Conservation (phyloP, 768 basidiomycete genomes). For the Clitopilus hobsonii region DNA sequence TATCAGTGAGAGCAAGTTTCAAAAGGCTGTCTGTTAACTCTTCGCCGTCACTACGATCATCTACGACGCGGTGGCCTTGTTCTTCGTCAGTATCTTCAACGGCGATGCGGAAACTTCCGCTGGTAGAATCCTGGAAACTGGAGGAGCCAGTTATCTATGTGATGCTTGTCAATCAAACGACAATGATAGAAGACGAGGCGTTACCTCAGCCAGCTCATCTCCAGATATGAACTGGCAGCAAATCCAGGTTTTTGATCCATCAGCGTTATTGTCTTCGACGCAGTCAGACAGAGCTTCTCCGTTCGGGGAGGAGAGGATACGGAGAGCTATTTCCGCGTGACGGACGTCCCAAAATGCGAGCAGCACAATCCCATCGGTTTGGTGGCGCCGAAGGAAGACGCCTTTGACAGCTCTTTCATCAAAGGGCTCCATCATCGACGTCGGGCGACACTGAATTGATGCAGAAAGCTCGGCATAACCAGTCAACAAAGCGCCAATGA, state of each 20-base stretch:
- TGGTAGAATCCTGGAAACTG: slow-evolving; percentile 42
- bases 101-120: slow-evolving; percentile 47
- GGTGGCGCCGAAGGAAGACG: slow-evolving; percentile 48
- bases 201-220: slow-evolving; percentile 41
- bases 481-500: slow-evolving; percentile 18
- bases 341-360: slow-evolving; percentile 60
- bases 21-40: not conserved
- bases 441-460: no score
- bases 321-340: slow-evolving; percentile 43
- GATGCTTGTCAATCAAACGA: no score
- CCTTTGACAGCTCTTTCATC: slow-evolving; percentile 42
- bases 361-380: slow-evolving; percentile 48
- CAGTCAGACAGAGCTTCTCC: slow-evolving; percentile 23
- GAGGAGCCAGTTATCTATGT: slow-evolving; percentile 54
- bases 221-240: slow-evolving; percentile 41
- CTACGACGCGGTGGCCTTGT: slow-evolving; percentile 6
- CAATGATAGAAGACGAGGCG: no score
- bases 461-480: slow-evolving; percentile 2
- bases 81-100: slow-evolving; percentile 26
- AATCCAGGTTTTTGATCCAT: slow-evolving; percentile 22
- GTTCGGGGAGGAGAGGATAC: slow-evolving; percentile 28
- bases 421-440: slow-evolving; percentile 4
- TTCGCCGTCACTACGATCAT: slow-evolving; percentile 7
- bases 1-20: slow-evolving; percentile 3
- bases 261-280: slow-evolving; percentile 21